A percentile compares a stretch with the other conserved stretches of the same genome.
phyloP scores from a whole-genome alignment of 1,284 basidiomycete genomes.

The Trichosporon asahii region DNA sequence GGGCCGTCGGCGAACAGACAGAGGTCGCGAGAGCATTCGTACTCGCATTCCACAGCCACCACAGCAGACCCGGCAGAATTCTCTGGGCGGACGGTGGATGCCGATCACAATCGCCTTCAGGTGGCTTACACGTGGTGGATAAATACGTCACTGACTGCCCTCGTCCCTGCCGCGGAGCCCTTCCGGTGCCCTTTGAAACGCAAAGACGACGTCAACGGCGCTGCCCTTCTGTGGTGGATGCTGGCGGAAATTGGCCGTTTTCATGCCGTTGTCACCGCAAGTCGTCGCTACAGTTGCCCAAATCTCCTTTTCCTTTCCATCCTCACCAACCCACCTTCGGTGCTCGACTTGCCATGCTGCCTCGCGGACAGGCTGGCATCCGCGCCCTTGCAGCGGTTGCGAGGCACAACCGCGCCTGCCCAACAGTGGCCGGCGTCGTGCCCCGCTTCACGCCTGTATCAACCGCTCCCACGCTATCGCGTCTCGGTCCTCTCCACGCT shows the following conservation, averaged over 20 bases:
- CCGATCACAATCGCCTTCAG: not conserved
- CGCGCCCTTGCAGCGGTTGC: constrained; percentile 3
- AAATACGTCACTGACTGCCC: not conserved
- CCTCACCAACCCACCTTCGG: not conserved
- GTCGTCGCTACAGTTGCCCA: not conserved
- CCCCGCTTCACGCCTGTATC: not conserved
- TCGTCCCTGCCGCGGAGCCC: not conserved
- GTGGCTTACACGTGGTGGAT: not conserved
- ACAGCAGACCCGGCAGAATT: not conserved
- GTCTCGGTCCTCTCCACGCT: not conserved
- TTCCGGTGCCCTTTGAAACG: not conserved
- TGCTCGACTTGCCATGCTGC: not conserved
- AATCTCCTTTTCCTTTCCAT: not conserved
- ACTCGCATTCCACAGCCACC: not conserved
- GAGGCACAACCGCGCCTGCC: not conserved
- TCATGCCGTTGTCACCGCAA: not conserved
- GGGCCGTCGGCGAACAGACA: not conserved
- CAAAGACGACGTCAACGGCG: constrained; percentile 7
- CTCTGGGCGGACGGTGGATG: not conserved
- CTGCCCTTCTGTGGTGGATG: not conserved
- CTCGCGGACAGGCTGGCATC: constrained; percentile 3
- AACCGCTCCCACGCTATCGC: not conserved
- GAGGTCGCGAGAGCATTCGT: not conserved
- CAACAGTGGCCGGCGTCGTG: not conserved
- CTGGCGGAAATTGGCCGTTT: not conserved